These are phyloP conservation scores for Paxillus rubicundulus DNA, from an alignment of 768 basidiomycete genomes.

Conservation along the genomic window DNA sequence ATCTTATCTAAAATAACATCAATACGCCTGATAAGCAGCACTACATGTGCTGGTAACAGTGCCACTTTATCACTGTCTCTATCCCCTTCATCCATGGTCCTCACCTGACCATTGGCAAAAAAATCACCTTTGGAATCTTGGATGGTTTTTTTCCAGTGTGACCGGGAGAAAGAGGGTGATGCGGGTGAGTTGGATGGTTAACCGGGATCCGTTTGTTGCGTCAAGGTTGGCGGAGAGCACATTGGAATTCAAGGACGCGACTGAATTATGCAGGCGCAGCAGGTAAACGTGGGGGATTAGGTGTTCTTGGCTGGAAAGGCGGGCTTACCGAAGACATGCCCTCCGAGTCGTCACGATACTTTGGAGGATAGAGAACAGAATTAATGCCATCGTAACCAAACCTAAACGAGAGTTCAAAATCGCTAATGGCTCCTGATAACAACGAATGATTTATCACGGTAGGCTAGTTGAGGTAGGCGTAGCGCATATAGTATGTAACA, in stretches of 20 bases:
- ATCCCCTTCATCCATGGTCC: conserved; percentile 6
- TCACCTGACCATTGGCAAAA: conserved; percentile 2
- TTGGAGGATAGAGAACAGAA: conserved; percentile 64
- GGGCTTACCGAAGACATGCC: conserved; percentile 63
- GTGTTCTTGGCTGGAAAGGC: background rate
- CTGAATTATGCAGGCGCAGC: conserved; percentile 74
- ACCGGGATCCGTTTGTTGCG: conserved; percentile 67
- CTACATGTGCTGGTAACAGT: conserved; percentile 58
- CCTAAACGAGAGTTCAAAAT: conserved; percentile 74
- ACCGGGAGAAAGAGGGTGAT: conserved; percentile 75
- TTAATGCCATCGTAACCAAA: conserved; percentile 79
- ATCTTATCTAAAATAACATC: conserved; percentile 64
- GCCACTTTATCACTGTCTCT: conserved; percentile 21
- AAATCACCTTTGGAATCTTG: conserved; percentile 34
- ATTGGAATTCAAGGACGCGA: conserved; percentile 81
- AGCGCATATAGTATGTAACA: conserved; percentile 1
- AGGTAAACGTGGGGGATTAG: conserved; percentile 31
- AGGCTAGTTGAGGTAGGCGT: background rate
- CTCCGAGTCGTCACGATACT: conserved; percentile 70
- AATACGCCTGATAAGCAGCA: conserved; percentile 57
- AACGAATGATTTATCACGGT: background rate
- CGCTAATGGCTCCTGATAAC: conserved; percentile 64
- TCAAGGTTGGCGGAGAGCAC: conserved; percentile 71
- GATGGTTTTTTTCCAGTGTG: conserved; percentile 67
- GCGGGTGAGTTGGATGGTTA: conserved; percentile 74